Conservation (phyloP, 352 stramenopile species). For the Phytophthora chlamydospora region DNA sequence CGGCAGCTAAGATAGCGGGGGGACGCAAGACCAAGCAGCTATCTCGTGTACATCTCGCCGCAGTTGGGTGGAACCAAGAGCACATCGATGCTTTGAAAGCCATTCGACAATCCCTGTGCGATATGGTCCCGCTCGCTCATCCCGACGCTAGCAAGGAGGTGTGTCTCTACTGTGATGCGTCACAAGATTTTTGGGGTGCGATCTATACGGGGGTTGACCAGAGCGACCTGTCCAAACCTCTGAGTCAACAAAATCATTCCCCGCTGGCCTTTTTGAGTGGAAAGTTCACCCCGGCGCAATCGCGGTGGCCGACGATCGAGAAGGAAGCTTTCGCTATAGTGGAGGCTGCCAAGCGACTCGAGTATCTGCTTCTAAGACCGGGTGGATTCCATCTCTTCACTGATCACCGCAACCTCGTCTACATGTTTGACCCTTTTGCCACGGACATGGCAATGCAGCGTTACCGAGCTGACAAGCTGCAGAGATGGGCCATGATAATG, state of each 20-base stretch:
- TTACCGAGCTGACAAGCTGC: slow-evolving; percentile 23
- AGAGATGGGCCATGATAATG: slow-evolving; percentile 25
- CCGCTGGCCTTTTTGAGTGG: slow-evolving; percentile 12
- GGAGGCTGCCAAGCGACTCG: slow-evolving; percentile 4
- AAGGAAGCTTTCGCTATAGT: slow-evolving; percentile 28
- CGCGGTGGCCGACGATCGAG: slow-evolving; percentile 26
- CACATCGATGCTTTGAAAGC: neutral
- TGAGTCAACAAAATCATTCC: slow-evolving; percentile 5
- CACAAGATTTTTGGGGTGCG: slow-evolving; percentile 4
- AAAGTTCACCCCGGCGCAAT: slow-evolving; percentile 3
- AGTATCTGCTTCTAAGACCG: slow-evolving; percentile 23
- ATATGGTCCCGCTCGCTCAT: slow-evolving; percentile 9
- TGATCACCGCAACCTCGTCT: slow-evolving; percentile 33
- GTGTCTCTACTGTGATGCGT: slow-evolving; percentile 12
- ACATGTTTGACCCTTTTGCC: slow-evolving; percentile 26
- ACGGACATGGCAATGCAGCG: slow-evolving; percentile 10
- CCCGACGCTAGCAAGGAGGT: neutral
- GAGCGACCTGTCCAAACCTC: neutral
- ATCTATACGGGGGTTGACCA: slow-evolving; percentile 6
- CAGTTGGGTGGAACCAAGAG: neutral
- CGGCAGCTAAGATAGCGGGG: neutral
- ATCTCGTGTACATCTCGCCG: neutral
- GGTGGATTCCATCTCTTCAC: slow-evolving; percentile 28
- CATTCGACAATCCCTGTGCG: slow-evolving; percentile 1
- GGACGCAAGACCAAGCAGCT: slow-evolving; percentile 11